These are phyloP conservation scores for Tolypocladium album DNA, from an alignment of 2,329 filamentous ascomycete genomes.

Conservation along the genomic window DNA sequence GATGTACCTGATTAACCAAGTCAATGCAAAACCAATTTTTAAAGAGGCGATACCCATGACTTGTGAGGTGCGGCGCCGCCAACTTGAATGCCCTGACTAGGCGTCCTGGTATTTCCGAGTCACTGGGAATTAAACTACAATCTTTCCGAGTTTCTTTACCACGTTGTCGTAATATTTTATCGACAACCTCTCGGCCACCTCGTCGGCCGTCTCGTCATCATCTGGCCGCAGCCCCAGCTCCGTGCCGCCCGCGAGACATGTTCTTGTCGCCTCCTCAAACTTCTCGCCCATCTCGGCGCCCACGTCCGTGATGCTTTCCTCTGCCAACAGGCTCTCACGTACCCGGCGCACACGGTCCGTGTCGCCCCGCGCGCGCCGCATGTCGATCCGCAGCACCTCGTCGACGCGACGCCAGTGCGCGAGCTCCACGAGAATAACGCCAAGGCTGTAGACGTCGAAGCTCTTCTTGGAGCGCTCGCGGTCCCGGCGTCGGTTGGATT, in stretches of 20 bases:
- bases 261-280: slow-evolving; percentile 25
- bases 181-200: slow-evolving; percentile 27
- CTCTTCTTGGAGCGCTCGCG: slow-evolving; percentile 32
- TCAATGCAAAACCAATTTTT: neutral
- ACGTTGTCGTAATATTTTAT: slow-evolving; percentile 32
- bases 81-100: neutral
- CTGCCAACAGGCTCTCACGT: slow-evolving; percentile 18
- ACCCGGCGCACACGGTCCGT: slow-evolving; percentile 26
- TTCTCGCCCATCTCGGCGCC: slow-evolving; percentile 27
- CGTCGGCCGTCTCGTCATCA: slow-evolving; percentile 29
- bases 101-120: neutral
- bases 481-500: slow-evolving; percentile 20
- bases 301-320: slow-evolving; percentile 19
- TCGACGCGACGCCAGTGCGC: slow-evolving; percentile 41
- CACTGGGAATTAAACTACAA: slow-evolving; percentile 18
- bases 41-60: neutral
- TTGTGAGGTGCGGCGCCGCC: neutral
- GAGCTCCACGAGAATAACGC: slow-evolving; percentile 41
- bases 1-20: neutral
- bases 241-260: slow-evolving; percentile 24
- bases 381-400: slow-evolving; percentile 26
- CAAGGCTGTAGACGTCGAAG: slow-evolving; percentile 42
- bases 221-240: slow-evolving; percentile 23
- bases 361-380: slow-evolving; percentile 20
- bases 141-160: slow-evolving; percentile 28